Evolutionary conservation across 169 alveolate species (phyloP).

Genomic region (Eimeria necatrix): DNA sequence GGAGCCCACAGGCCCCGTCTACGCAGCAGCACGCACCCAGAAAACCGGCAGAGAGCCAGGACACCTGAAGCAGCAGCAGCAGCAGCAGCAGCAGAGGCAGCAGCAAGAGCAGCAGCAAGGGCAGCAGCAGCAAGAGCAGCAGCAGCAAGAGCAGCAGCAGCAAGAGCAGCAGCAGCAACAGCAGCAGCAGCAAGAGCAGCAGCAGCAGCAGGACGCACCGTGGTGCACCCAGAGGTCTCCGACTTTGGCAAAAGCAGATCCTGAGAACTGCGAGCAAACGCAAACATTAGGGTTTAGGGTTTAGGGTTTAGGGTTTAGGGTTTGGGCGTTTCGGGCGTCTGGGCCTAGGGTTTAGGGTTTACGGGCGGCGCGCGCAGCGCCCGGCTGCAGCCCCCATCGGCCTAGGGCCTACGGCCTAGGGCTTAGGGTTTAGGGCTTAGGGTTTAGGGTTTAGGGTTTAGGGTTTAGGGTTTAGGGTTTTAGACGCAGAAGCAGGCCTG

Average conservation of each 20-base stretch:
- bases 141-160: too few relatives aligned
- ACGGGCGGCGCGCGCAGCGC: too few relatives aligned
- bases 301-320: conserved; percentile 4
- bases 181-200: conserved; percentile 22
- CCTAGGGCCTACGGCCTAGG: too few relatives aligned
- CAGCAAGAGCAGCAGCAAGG: too few relatives aligned
- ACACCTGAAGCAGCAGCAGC: neutral
- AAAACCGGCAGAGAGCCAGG: neutral
- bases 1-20: too few relatives aligned
- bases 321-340: too few relatives aligned
- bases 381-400: too few relatives aligned
- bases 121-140: too few relatives aligned
- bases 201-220: conserved; percentile 81
- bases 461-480: neutral
- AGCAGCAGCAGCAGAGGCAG: conserved; percentile 31
- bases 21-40: neutral
- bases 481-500: neutral
- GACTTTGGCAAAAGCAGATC: conserved; percentile 88
- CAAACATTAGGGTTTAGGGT: neutral
- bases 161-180: conserved; percentile 7
- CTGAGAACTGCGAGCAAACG: conserved; percentile 83
- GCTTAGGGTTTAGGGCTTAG: neutral
- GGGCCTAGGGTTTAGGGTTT: too few relatives aligned
- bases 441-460: neutral
- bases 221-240: conserved; percentile 88